A percentile compares a stretch with the other conserved stretches of the same genome.
Conservation (phyloP, 2,329 filamentous ascomycete species). For the Neonectria faginata region DNA sequence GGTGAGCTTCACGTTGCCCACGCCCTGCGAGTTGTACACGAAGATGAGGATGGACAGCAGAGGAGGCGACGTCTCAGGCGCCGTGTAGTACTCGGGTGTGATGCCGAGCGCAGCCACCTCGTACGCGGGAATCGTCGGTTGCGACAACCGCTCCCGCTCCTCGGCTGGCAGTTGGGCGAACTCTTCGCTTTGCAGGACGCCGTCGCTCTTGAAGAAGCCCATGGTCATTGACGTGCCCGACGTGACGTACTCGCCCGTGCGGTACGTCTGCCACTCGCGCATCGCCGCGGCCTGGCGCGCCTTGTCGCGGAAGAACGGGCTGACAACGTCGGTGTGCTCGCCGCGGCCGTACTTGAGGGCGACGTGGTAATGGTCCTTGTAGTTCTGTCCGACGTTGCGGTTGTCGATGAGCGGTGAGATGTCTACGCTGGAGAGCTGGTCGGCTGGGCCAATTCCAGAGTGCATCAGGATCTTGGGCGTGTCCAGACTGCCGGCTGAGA, state of each 20-base stretch:
- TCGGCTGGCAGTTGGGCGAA: constrained; percentile 12
- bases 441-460: constrained; percentile 27
- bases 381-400: constrained; percentile 27
- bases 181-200: constrained; percentile 24
- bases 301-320: constrained; percentile 32
- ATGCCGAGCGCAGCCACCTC: constrained; percentile 29
- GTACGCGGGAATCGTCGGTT: constrained; percentile 30
- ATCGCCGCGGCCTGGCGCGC: constrained; percentile 27
- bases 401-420: constrained; percentile 22
- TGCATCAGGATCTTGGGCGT: constrained; percentile 36
- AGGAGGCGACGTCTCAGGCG: constrained; percentile 25
- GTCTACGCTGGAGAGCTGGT: constrained; percentile 17
- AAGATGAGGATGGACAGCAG: constrained; percentile 31
- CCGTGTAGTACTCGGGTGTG: constrained; percentile 29
- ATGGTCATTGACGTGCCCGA: constrained; percentile 31
- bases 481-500: constrained; percentile 34
- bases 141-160: constrained; percentile 18
- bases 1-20: constrained; percentile 21
- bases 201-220: constrained; percentile 36
- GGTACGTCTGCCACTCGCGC: constrained; percentile 32
- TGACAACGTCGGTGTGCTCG: constrained; percentile 23
- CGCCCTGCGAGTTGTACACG: constrained; percentile 31
- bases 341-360: constrained; percentile 31
- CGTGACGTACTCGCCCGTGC: constrained; percentile 30
- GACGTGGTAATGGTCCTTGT: constrained; percentile 34